phyloP scores from a whole-genome alignment of 164 flowering plant genomes.

The Magnolia sinica region DNA sequence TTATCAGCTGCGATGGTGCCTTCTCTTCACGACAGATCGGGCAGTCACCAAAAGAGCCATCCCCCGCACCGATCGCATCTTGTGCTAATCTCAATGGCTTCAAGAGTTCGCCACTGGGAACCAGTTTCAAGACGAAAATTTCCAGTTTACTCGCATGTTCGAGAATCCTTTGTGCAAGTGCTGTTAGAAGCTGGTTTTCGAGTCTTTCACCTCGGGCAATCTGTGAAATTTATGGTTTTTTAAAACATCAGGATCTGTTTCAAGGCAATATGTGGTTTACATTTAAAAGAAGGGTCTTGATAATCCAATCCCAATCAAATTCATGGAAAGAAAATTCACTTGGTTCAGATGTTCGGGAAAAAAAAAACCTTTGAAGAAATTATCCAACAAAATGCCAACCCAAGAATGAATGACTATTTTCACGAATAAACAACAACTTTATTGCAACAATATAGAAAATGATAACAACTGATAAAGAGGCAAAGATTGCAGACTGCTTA shows the following conservation, averaged over 20 bases:
- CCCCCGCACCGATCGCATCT: constrained; percentile 67
- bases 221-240: constrained; percentile 31
- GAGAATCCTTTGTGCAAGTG: constrained; percentile 61
- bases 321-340: not conserved
- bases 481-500: too few relatives aligned
- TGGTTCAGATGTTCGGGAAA: not conserved
- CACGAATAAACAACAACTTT: too few relatives aligned
- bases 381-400: too few relatives aligned
- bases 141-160: constrained; percentile 56
- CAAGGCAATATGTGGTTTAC: not conserved
- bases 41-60: constrained; percentile 44
- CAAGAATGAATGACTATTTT: too few relatives aligned
- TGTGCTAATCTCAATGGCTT: constrained; percentile 57
- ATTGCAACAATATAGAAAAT: too few relatives aligned
- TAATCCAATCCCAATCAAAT: not conserved
- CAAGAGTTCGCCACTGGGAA: constrained; percentile 39
- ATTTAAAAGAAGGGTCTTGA: not conserved
- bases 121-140: constrained; percentile 47
- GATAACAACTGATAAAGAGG: too few relatives aligned
- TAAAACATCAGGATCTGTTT: constrained; percentile 1
- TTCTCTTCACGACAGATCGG: constrained; percentile 79
- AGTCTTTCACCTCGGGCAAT: constrained; percentile 41
- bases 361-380: not conserved
- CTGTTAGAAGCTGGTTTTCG: constrained; percentile 58
- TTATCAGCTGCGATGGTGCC: constrained; percentile 53